Conservation (phyloP, 305 asterid species). For the Fraxinus sp. region DNA sequence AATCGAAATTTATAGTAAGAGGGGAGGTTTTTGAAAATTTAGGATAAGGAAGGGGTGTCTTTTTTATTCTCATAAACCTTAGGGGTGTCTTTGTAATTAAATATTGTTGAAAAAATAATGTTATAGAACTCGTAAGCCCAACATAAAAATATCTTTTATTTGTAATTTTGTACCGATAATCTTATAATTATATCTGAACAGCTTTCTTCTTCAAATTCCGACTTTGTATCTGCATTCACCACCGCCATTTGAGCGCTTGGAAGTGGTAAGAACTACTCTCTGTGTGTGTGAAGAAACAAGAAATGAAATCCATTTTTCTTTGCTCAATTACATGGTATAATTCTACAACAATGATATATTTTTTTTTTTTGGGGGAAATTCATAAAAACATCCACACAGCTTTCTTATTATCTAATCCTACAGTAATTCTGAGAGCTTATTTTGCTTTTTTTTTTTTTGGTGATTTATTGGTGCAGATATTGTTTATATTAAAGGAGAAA, state of each 20-base stretch:
- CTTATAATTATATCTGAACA: neutral
- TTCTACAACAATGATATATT: neutral
- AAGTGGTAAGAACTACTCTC: neutral
- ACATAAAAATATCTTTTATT: too few species aligned
- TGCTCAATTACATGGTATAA: neutral
- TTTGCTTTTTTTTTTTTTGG: neutral
- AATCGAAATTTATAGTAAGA: neutral
- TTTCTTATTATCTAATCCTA: neutral
- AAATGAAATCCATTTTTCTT: neutral
- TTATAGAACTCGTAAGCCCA: neutral
- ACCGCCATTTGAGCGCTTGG: neutral
- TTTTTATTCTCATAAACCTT: neutral
- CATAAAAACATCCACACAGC: neutral
- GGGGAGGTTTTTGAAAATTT: neutral
- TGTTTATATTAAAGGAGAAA: conserved; percentile 6
- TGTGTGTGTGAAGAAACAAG: neutral
- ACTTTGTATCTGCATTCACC: neutral
- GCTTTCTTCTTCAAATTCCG: neutral
- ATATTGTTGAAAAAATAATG: neutral
- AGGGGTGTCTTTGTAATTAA: neutral
- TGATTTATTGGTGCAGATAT: neutral
- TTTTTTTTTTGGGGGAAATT: neutral
- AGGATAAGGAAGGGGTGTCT: too few species aligned
- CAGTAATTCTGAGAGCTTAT: neutral
- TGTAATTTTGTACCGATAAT: neutral